Percentiles rank a stretch among this genome's conserved stretches.
Conservation (phyloP, 495 filamentous ascomycete genomes). For the Aspergillus haitiensis region DNA sequence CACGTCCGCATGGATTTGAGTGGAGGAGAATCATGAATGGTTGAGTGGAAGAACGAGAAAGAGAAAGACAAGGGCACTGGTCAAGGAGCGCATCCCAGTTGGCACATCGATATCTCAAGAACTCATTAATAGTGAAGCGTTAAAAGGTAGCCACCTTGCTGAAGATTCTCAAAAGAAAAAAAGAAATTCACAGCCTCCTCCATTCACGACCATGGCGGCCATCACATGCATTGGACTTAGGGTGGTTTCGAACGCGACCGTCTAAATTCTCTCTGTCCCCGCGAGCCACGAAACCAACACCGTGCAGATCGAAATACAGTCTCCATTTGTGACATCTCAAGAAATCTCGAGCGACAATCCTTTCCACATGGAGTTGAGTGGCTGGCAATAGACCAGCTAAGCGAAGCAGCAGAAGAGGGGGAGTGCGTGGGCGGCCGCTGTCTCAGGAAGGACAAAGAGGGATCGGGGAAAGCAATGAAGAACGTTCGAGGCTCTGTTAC, state of each 20-base stretch:
- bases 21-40: background rate
- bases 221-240: background rate
- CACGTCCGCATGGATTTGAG: background rate
- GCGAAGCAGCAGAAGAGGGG: conserved; percentile 6
- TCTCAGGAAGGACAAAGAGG: conserved; percentile 15
- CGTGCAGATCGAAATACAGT: conserved; percentile 8
- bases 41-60: too few relatives aligned
- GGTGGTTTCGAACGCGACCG: conserved; percentile 25
- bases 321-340: conserved; percentile 3
- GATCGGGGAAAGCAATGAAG: conserved; percentile 25
- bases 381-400: conserved; percentile 3
- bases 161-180: too few relatives aligned
- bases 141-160: background rate
- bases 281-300: conserved; percentile 8
- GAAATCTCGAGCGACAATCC: background rate
- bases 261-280: conserved; percentile 11
- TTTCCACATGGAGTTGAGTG: background rate
- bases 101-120: background rate
- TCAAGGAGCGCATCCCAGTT: conserved; percentile 2
- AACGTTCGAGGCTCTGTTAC: conserved; percentile 29
- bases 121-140: background rate
- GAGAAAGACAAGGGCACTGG: background rate
- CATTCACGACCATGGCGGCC: background rate
- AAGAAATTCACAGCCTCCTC: background rate
- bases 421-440: conserved; percentile 4